phyloP scores from a whole-genome alignment of 805 yeast species.

The Saturnispora saitoi region DNA sequence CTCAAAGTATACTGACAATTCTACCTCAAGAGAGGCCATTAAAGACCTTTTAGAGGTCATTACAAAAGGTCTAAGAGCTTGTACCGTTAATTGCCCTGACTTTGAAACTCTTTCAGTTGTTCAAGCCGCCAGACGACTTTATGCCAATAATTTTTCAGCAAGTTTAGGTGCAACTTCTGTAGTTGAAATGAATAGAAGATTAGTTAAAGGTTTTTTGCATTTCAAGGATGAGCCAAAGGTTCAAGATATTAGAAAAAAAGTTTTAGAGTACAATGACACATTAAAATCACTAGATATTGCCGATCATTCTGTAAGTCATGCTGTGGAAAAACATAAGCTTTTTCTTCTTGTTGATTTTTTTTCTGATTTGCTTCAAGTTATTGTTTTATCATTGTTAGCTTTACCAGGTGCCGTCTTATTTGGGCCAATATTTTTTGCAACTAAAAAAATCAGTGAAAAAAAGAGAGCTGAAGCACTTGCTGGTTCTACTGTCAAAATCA shows the following conservation, averaged over 20 bases:
- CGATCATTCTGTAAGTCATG: slow-evolving; percentile 51
- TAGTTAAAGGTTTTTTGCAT: slow-evolving; percentile 72
- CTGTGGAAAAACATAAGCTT: slow-evolving; percentile 19
- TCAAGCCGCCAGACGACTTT: slow-evolving; percentile 86
- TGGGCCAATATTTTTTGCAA: slow-evolving; percentile 77
- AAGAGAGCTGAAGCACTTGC: slow-evolving; percentile 78
- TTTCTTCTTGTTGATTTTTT: slow-evolving; percentile 21
- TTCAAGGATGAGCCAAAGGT: slow-evolving; percentile 65
- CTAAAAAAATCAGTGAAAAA: slow-evolving; percentile 61
- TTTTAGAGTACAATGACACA: slow-evolving; percentile 59
- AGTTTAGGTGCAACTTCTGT: slow-evolving; percentile 72
- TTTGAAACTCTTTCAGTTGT: slow-evolving; percentile 83
- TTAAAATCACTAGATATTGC: slow-evolving; percentile 43
- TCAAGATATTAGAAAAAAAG: slow-evolving; percentile 49
- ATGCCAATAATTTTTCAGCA: slow-evolving; percentile 64
- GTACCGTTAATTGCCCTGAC: slow-evolving; percentile 82
- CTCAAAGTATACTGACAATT: slow-evolving; percentile 47
- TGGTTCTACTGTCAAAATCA: slow-evolving; percentile 79
- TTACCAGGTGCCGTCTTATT: slow-evolving; percentile 85
- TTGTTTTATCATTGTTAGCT: slow-evolving; percentile 52
- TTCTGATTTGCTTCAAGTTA: slow-evolving; percentile 35
- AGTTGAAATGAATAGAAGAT: slow-evolving; percentile 84
- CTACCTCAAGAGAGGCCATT: slow-evolving; percentile 65
- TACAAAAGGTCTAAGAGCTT: slow-evolving; percentile 68
- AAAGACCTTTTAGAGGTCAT: slow-evolving; percentile 60